Conservation (phyloP, 2,329 filamentous ascomycete genomes). For the Paecilomyces variotii region DNA sequence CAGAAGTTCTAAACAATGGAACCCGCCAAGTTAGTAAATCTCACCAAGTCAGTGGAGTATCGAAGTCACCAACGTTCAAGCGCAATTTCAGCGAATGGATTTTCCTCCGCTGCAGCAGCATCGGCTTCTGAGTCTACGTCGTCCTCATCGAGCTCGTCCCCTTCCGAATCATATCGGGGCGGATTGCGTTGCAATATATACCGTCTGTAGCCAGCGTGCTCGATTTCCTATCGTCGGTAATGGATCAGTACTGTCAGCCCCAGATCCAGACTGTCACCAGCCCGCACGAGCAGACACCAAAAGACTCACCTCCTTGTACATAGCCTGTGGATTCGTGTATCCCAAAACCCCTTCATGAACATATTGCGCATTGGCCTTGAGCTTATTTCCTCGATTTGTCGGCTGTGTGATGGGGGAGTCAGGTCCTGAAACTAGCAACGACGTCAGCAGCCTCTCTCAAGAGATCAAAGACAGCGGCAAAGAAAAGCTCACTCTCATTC, state of each 20-base stretch:
- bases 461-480: slow-evolving; percentile 6
- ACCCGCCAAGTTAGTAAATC: slow-evolving; percentile 6
- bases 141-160: slow-evolving; percentile 52
- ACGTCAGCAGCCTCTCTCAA: slow-evolving; percentile 1
- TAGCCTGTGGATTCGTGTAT: slow-evolving; percentile 41
- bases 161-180: slow-evolving; percentile 54
- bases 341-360: slow-evolving; percentile 50
- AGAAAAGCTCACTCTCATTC: slow-evolving; percentile 30
- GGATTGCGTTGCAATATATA: slow-evolving; percentile 54
- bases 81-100: slow-evolving; percentile 52
- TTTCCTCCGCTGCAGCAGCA: slow-evolving; percentile 50
- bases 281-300: slow-evolving; percentile 1
- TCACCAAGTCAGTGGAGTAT: neutral
- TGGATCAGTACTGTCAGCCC: neutral
- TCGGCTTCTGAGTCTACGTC: slow-evolving; percentile 53
- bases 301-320: slow-evolving; percentile 47
- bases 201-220: slow-evolving; percentile 55
- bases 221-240: slow-evolving; percentile 40
- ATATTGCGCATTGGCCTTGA: slow-evolving; percentile 50
- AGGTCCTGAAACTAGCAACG: slow-evolving; percentile 27
- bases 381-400: slow-evolving; percentile 55
- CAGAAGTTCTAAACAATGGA: slow-evolving; percentile 42
- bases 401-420: slow-evolving; percentile 48
- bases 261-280: slow-evolving; percentile 2
- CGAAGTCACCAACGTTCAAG: slow-evolving; percentile 44